A percentile compares a stretch with the other conserved stretches of the same genome.
phyloP scores from a whole-genome alignment of 2,329 filamentous ascomycete species.

The Shiraia bambusicola region DNA sequence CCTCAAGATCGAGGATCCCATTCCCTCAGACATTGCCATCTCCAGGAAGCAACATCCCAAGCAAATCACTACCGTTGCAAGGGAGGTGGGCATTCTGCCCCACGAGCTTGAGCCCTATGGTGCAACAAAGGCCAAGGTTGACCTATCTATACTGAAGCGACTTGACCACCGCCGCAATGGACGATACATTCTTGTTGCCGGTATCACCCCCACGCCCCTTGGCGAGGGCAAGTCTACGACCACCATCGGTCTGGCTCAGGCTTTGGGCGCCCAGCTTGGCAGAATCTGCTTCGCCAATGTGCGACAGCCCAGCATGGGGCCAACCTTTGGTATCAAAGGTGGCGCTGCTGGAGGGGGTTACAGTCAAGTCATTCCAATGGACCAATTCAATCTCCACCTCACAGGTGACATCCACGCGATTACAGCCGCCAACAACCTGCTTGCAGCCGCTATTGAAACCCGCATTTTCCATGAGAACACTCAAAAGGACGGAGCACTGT shows the following conservation, averaged over 20 bases:
- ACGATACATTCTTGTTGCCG: constrained; percentile 87
- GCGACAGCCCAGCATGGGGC: constrained; percentile 92
- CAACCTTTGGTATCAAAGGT: constrained; percentile 98
- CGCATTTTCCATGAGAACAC: constrained; percentile 98
- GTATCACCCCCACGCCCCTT: constrained; percentile 93
- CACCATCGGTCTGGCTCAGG: constrained; percentile 92
- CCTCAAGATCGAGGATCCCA: constrained; percentile 73
- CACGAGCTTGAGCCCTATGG: constrained; percentile 94
- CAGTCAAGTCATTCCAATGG: constrained; percentile 99
- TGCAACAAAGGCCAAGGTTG: constrained; percentile 93
- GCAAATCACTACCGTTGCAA: constrained; percentile 78
- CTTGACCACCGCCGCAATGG: constrained; percentile 86
- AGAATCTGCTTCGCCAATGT: constrained; percentile 95
- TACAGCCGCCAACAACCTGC: constrained; percentile 92
- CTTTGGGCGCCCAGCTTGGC: constrained; percentile 83
- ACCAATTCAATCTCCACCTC: constrained; percentile 97
- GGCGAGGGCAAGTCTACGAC: constrained; percentile 98
- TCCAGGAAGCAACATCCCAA: constrained; percentile 91
- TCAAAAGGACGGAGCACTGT: constrained; percentile 86
- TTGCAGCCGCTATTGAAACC: constrained; percentile 94
- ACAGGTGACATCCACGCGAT: constrained; percentile 98
- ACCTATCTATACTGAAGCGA: constrained; percentile 76
- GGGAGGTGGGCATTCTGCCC: constrained; percentile 83
- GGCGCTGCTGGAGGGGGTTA: constrained; percentile 96
- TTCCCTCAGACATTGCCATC: constrained; percentile 94